Base-by-base conservation (phyloP, 1,139 yeast species). In the Scheffersomyces lignicola region DNA sequence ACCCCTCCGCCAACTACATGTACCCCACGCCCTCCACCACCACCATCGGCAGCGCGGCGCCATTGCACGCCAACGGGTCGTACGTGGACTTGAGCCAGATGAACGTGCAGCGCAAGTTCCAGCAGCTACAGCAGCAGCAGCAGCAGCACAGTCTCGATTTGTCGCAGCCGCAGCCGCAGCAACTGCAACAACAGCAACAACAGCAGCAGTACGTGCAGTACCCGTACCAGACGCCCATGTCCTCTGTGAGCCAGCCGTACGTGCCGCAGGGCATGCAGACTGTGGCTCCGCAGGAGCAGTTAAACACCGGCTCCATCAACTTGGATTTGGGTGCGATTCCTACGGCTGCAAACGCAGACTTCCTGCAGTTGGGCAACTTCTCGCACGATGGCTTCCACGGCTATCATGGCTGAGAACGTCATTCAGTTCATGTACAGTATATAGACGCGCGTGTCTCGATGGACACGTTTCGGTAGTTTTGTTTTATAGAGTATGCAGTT, bases 71-170 rank as follows among this genome's bases (percentile, higher is more conserved):
- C n/a, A 7, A 16, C 18, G 20, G 29, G 5, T 26, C 29, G 5
- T 26, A 10, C n/a, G 28, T 25, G 8, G 29, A 26, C 11, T 26
- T 26, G 20, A 26, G 29, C 18, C 62, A 57, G 38, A 26, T 43
- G 12, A 45, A 43, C 20, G 36, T 51, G 11, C 62, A 56, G 35
- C 42, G 47, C 26, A 55, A 53, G 32, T 54, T 54, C 34, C 60
- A 55, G 32, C 37, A 51, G 4, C 43, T 56, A 25, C 62, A 57
- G 37, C 54, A 52, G 27, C 47, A 43, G 29, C 44, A 39, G 18
- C 40, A 37, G 17, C 29, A 31, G 5, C 8, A 20, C 23, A 20
- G n/a, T n/a, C n/a, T n/a, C n/a, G 18, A 12, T 11, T 12, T 11
- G 31, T 4, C 7, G 14, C 35, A 44, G 26, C 34, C 44, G 21